phyloP scores from a whole-genome alignment of 805 yeast species.

The Suhomyces emberorum region DNA sequence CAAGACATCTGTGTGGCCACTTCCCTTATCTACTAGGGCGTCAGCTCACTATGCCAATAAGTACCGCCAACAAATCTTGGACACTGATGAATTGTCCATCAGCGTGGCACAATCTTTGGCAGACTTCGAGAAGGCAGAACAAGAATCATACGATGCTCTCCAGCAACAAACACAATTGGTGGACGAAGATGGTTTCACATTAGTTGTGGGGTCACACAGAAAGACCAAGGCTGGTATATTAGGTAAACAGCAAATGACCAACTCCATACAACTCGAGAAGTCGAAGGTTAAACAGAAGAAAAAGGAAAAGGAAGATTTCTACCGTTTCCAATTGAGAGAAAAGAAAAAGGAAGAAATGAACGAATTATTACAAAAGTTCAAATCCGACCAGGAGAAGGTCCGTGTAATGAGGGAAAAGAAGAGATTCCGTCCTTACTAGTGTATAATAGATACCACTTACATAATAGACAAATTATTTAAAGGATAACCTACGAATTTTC shows the following conservation, averaged over 20 bases:
- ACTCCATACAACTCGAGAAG: constrained; percentile 34
- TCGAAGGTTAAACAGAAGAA: constrained; percentile 54
- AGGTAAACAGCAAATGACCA: constrained; percentile 48
- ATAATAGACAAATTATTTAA: too few relatives aligned
- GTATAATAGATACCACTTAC: too few relatives aligned
- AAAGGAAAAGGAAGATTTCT: constrained; percentile 85
- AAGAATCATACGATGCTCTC: constrained; percentile 53
- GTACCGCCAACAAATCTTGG: constrained; percentile 35
- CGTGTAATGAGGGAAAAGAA: constrained; percentile 74
- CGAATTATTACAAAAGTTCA: constrained; percentile 76
- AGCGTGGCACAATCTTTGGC: constrained; percentile 60
- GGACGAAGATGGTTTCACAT: constrained; percentile 92
- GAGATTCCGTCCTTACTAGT: constrained; percentile 78
- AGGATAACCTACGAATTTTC: too few relatives aligned
- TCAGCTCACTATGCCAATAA: constrained; percentile 43
- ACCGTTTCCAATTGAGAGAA: constrained; percentile 94
- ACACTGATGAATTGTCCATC: constrained; percentile 49
- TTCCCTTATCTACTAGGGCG: constrained; percentile 26
- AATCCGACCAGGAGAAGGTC: constrained; percentile 86
- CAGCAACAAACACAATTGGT: constrained; percentile 58
- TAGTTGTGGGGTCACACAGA: constrained; percentile 84
- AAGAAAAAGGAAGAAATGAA: constrained; percentile 90
- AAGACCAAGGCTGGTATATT: constrained; percentile 72
- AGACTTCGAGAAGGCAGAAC: constrained; percentile 70
- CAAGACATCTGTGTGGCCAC: constrained; percentile 38